These are phyloP conservation scores for Tolypocladium pustulatum DNA, from an alignment of 2,329 filamentous ascomycete species.

Conservation along the genomic window DNA sequence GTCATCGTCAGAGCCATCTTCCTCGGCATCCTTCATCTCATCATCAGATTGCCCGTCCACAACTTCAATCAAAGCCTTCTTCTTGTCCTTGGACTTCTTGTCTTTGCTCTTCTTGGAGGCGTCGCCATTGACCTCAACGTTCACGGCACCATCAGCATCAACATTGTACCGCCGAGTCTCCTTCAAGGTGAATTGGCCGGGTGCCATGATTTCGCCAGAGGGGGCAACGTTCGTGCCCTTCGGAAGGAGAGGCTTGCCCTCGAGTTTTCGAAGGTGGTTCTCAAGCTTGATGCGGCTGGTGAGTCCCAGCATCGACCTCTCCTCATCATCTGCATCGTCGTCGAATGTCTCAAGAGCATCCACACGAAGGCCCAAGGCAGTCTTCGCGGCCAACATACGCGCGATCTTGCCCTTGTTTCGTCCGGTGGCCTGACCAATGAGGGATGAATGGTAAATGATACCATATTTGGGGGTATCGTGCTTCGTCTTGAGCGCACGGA, in stretches of 20 bases:
- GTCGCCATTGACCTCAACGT: conserved; percentile 40
- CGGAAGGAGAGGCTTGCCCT: conserved; percentile 80
- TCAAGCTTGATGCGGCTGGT: conserved; percentile 63
- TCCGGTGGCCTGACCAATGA: conserved; percentile 93
- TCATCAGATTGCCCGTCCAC: conserved; percentile 30
- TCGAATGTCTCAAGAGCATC: conserved; percentile 57
- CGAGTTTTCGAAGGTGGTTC: conserved; percentile 64
- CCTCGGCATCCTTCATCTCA: conserved; percentile 33
- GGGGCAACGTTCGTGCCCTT: conserved; percentile 67
- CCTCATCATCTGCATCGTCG: conserved; percentile 74
- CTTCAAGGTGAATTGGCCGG: conserved; percentile 82
- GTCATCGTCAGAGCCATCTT: conserved; percentile 24
- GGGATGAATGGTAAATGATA: conserved; percentile 82
- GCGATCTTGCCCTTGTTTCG: conserved; percentile 99
- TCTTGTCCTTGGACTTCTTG: conserved; percentile 33
- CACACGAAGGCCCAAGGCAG: conserved; percentile 83
- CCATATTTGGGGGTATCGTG: conserved; percentile 98
- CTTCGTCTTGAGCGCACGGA: conserved; percentile 97
- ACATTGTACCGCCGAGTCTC: conserved; percentile 90
- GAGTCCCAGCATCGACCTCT: conserved; percentile 72
- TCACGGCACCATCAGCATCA: conserved; percentile 72
- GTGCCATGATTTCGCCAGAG: conserved; percentile 51
- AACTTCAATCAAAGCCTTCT: conserved; percentile 31
- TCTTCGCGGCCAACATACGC: conserved; percentile 88
- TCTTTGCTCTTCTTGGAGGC: conserved; percentile 22